Evolutionary conservation across 257 asterid genomes (phyloP).

Genomic region (Haberlea rhodopensis): DNA sequence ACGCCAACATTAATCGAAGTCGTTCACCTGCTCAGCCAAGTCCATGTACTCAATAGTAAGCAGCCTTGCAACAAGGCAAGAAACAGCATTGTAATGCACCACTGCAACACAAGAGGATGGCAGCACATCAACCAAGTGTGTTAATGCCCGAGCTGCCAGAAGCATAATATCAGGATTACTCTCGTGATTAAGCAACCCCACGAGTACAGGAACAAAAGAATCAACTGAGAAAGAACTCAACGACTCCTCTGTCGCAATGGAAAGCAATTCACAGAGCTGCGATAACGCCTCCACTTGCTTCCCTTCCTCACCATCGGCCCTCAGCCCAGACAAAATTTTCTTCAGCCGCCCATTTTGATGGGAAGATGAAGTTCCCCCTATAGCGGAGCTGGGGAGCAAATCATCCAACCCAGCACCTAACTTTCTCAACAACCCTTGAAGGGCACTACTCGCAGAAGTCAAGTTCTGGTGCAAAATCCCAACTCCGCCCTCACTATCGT

Average conservation of each 20-base stretch:
- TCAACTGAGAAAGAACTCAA: conserved; percentile 92
- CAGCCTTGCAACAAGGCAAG: conserved; percentile 88
- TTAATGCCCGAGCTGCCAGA: conserved; percentile 95
- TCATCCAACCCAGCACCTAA: conserved; percentile 96
- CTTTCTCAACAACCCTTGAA: conserved; percentile 85
- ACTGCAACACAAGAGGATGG: conserved; percentile 97
- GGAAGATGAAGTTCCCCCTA: conserved; percentile 76
- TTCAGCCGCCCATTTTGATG: conserved; percentile 85
- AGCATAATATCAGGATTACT: conserved; percentile 95
- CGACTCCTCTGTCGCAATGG: conserved; percentile 94
- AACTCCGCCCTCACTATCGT: conserved; percentile 80
- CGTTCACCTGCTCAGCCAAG: conserved; percentile 95
- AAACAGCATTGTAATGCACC: conserved; percentile 96
- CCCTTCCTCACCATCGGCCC: conserved; percentile 99
- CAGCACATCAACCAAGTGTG: conserved; percentile 94
- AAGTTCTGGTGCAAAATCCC: conserved; percentile 83
- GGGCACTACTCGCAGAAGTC: conserved; percentile 92
- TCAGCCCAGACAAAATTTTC: conserved; percentile 85
- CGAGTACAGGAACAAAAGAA: conserved; percentile 94
- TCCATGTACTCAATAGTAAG: conserved; percentile 98
- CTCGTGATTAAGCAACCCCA: conserved; percentile 88
- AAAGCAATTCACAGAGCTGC: conserved; percentile 93
- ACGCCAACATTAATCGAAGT: conserved; percentile 11
- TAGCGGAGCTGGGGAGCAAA: conserved; percentile 84
- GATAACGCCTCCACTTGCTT: conserved; percentile 91